These are phyloP conservation scores for Furcasterigmium sp. DNA, from an alignment of 2,329 filamentous ascomycete genomes.

Conservation along the genomic window DNA sequence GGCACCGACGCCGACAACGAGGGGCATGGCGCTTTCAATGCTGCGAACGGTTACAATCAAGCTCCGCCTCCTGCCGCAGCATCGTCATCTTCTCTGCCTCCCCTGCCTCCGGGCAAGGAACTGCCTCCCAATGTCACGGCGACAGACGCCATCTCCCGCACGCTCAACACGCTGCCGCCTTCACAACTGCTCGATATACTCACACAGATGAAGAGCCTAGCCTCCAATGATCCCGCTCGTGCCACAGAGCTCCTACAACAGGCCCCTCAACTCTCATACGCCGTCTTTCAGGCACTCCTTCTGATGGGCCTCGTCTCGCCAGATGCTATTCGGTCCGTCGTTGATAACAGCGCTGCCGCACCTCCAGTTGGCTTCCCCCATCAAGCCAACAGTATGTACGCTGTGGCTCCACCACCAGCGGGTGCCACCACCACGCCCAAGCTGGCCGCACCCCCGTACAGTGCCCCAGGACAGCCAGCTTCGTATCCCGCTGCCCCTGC, in stretches of 20 bases:
- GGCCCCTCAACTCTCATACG: constrained; percentile 89
- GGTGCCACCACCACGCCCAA: constrained; percentile 42
- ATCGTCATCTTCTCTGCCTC: constrained; percentile 58
- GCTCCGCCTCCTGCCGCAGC: constrained; percentile 14
- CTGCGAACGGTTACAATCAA: constrained; percentile 28
- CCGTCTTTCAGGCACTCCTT: constrained; percentile 89
- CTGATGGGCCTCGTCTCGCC: constrained; percentile 91
- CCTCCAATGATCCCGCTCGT: constrained; percentile 73
- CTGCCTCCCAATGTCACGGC: constrained; percentile 77
- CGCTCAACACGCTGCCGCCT: constrained; percentile 78
- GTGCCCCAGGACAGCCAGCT: constrained; percentile 33
- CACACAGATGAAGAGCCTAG: constrained; percentile 87
- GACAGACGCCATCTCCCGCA: constrained; percentile 87
- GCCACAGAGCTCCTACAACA: constrained; percentile 82
- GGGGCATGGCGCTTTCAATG: constrained; percentile 14
- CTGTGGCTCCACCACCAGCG: constrained; percentile 19
- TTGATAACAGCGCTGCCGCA: constrained; percentile 44
- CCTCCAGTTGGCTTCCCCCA: constrained; percentile 12
- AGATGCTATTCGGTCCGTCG: constrained; percentile 72
- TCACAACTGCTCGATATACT: constrained; percentile 90
- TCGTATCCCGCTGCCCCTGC: constrained; percentile 27
- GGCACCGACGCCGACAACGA: constrained; percentile 62
- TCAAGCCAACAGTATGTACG: constrained; percentile 24
- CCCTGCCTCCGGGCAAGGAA: constrained; percentile 79
- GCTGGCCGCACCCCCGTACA: constrained; percentile 37